phyloP scores from a whole-genome alignment of 2,329 filamentous ascomycete genomes.

The Penicillium sp. region DNA sequence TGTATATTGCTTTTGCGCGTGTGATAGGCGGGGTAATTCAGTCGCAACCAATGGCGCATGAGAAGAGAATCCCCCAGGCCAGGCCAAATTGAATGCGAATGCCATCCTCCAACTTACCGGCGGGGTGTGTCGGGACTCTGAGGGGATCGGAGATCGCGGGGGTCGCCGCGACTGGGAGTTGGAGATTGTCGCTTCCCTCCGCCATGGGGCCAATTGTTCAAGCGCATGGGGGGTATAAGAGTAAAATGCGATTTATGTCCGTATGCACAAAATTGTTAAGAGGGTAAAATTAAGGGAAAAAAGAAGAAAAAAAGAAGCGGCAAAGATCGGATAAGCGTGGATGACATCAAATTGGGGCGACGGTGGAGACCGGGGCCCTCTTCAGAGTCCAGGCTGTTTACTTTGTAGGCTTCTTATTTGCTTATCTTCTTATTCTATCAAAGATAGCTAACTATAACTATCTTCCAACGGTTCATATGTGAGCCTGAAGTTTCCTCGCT shows the following conservation, averaged over 20 bases:
- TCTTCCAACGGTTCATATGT: conserved; percentile 6
- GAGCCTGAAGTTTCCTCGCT: conserved; percentile 57
- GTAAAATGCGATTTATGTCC: background rate
- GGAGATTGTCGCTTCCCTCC: conserved; percentile 32
- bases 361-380: conserved; percentile 7
- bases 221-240: conserved; percentile 23
- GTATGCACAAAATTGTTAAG: background rate
- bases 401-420: background rate
- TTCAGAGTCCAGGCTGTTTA: background rate
- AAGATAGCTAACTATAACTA: too few relatives aligned
- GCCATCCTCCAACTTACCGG: conserved; percentile 25
- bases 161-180: conserved; percentile 25
- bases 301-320: conserved; percentile 13
- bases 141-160: conserved; percentile 19
- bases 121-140: conserved; percentile 21
- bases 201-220: conserved; percentile 25
- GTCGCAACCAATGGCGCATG: background rate
- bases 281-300: background rate
- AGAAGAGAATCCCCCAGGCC: background rate
- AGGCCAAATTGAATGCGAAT: conserved; percentile 4
- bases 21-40: background rate
- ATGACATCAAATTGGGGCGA: conserved; percentile 30
- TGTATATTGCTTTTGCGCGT: too few relatives aligned
- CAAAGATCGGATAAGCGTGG: conserved; percentile 21
- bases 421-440: too few relatives aligned